phyloP scores from a whole-genome alignment of 306 rosid species.

The Citrullus mucosospermus region DNA sequence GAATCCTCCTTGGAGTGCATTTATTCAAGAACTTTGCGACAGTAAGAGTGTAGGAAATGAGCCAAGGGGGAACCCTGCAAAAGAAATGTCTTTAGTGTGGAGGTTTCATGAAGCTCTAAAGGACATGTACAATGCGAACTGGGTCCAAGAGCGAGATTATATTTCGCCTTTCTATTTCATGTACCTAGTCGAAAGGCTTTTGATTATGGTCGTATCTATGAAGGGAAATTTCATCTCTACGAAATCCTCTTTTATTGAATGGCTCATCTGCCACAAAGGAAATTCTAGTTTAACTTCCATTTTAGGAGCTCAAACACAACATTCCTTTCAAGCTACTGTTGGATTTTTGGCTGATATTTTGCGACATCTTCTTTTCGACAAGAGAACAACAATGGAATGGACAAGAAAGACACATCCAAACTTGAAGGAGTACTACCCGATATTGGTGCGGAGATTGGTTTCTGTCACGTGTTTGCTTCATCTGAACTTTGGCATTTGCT shows the following conservation, averaged over 20 bases:
- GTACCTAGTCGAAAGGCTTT: slow-evolving; percentile 56
- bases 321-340: not conserved
- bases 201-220: slow-evolving; percentile 20
- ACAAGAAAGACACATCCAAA: slow-evolving; percentile 4
- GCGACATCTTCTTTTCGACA: slow-evolving; percentile 7
- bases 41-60: not conserved
- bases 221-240: slow-evolving; percentile 33
- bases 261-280: slow-evolving; percentile 36
- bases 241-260: slow-evolving; percentile 45
- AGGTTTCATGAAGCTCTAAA: slow-evolving; percentile 24
- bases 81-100: not conserved
- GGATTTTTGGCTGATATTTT: slow-evolving; percentile 12
- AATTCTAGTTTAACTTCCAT: slow-evolving; percentile 8
- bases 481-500: slow-evolving; percentile 17
- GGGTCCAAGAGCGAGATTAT: slow-evolving; percentile 18
- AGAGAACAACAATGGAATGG: slow-evolving; percentile 21
- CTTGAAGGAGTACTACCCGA: slow-evolving; percentile 12
- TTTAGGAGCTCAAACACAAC: not conserved
- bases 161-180: slow-evolving; percentile 54
- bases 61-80: not conserved
- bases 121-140: slow-evolving; percentile 23
- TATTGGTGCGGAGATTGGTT: slow-evolving; percentile 33
- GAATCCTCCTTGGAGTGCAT: slow-evolving; percentile 28
- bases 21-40: slow-evolving; percentile 18
- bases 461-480: slow-evolving; percentile 27